Percentiles rank a stretch among this genome's conserved stretches.
Conservation (phyloP, 116 monocot species). For the Posidonia oceanica region DNA sequence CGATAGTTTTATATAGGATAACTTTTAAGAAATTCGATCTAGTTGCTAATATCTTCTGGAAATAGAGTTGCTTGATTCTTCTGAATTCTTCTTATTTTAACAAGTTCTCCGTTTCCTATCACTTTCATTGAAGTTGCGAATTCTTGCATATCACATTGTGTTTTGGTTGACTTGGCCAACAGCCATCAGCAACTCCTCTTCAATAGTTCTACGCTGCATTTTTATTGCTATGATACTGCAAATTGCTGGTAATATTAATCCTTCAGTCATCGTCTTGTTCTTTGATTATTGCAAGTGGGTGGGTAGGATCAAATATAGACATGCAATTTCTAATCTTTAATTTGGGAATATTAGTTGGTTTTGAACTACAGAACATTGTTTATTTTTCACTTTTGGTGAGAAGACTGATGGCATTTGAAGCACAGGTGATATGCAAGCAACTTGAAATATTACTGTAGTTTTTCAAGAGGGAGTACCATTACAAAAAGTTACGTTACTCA, state of each 20-base stretch:
- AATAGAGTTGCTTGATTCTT: background rate
- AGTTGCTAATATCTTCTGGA: background rate
- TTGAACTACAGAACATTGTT: too few relatives aligned
- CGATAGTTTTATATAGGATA: background rate
- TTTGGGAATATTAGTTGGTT: too few relatives aligned
- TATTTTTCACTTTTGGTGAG: too few relatives aligned
- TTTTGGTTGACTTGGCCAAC: conserved; percentile 7
- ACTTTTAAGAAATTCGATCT: background rate
- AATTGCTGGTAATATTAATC: background rate
- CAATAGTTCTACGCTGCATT: background rate
- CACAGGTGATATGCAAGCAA: too few relatives aligned
- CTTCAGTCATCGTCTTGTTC: background rate
- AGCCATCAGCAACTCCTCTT: background rate
- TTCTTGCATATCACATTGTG: background rate
- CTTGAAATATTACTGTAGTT: too few relatives aligned
- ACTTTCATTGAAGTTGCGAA: background rate
- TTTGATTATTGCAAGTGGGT: too few relatives aligned
- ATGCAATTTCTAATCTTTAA: too few relatives aligned
- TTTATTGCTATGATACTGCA: background rate
- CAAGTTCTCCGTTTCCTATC: background rate
- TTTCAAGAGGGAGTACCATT: too few relatives aligned
- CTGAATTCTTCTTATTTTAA: background rate
- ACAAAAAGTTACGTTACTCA: too few relatives aligned
- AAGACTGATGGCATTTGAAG: too few relatives aligned
- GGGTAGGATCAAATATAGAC: too few relatives aligned